Conservation (phyloP, 139 green algal genomes). For the Prasinococcaceae sp. region DNA sequence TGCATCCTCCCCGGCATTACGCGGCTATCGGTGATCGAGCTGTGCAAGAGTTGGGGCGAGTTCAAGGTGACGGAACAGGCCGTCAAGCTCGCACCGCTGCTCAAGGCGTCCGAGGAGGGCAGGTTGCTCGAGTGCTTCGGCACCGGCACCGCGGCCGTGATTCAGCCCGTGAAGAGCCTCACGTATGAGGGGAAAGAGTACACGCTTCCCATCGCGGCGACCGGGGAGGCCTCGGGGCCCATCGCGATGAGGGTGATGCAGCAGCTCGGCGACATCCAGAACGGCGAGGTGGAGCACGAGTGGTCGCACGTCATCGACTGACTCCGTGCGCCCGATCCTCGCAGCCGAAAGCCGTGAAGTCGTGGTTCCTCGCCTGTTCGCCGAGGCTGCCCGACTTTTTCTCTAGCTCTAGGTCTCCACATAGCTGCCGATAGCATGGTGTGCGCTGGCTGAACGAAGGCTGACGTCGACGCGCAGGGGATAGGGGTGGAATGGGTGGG, state of each 20-base stretch:
- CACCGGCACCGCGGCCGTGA: conserved; percentile 55
- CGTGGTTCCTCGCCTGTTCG: too few relatives aligned
- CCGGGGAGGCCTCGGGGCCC: too few relatives aligned
- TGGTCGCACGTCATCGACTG: background rate
- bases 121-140: conserved; percentile 61
- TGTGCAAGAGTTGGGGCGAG: conserved; percentile 36
- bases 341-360: too few relatives aligned
- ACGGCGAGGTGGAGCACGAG: conserved; percentile 27
- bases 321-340: too few relatives aligned
- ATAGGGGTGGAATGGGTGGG: too few relatives aligned
- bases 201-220: too few relatives aligned
- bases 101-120: conserved; percentile 19
- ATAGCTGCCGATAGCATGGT: too few relatives aligned
- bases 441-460: too few relatives aligned
- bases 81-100: conserved; percentile 21
- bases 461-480: too few relatives aligned
- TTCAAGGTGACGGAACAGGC: conserved; percentile 40
- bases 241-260: conserved; percentile 27
- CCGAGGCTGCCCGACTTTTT: too few relatives aligned
- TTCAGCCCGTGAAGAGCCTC: conserved; percentile 62
- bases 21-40: conserved; percentile 45
- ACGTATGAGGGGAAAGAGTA: too few relatives aligned
- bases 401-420: too few relatives aligned
- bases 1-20: conserved; percentile 72
- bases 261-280: conserved; percentile 44